These are phyloP conservation scores for Lepidium aucheri DNA, from an alignment of 345 rosid species.

Conservation along the genomic window DNA sequence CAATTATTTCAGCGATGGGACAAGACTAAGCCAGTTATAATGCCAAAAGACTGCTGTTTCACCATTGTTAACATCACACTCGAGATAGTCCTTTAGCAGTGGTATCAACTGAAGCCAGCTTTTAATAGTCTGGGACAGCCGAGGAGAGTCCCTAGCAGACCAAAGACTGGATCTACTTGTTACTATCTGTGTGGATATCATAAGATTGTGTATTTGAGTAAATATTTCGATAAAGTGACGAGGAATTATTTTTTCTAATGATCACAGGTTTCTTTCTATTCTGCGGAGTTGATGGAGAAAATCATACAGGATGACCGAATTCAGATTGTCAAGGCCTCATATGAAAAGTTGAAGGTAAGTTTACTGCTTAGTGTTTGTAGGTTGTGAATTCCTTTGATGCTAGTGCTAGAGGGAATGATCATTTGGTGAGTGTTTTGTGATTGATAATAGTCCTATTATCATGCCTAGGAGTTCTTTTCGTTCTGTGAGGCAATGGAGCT, in stretches of 20 bases:
- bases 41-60: no score
- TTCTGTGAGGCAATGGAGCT: constrained; percentile 92
- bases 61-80: no score
- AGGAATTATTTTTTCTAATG: background rate
- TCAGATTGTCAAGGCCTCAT: constrained; percentile 48
- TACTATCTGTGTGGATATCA: background rate
- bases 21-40: no score
- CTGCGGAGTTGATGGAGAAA: constrained; percentile 75
- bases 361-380: background rate
- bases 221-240: background rate
- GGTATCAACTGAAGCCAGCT: no score
- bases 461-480: constrained; percentile 61
- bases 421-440: background rate
- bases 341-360: constrained; percentile 61
- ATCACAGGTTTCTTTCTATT: constrained; percentile 68
- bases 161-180: background rate
- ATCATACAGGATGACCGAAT: constrained; percentile 53
- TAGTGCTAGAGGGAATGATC: background rate
- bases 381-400: background rate
- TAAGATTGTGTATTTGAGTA: background rate
- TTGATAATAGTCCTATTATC: background rate
- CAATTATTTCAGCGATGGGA: no score
- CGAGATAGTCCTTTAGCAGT: no score
- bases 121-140: no score
- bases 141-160: no score